Conservation (phyloP, 768 basidiomycete species). For the Tylopilus vinaceipallidus region DNA sequence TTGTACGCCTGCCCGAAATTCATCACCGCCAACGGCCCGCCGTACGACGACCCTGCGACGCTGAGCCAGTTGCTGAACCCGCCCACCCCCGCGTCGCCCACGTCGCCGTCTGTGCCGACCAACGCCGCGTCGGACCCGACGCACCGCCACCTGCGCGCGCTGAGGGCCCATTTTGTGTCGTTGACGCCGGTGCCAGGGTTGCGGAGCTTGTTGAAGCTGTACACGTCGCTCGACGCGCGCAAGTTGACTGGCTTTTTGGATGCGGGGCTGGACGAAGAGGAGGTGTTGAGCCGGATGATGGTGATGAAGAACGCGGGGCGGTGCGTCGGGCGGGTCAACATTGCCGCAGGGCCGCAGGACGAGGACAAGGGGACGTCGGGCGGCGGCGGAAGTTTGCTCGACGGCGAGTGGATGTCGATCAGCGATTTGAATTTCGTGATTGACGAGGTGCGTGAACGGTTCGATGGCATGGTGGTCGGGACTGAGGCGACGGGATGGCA, state of each 20-base stretch:
- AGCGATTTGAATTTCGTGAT: conserved; percentile 97
- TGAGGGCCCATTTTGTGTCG: conserved; percentile 78
- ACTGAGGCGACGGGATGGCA: not conserved
- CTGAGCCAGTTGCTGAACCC: conserved; percentile 50
- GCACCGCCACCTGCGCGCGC: conserved; percentile 79
- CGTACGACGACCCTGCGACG: conserved; percentile 76
- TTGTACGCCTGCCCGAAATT: conserved; percentile 95
- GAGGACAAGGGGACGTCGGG: conserved; percentile 24
- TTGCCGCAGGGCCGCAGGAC: conserved; percentile 42
- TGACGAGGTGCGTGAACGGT: conserved; percentile 65
- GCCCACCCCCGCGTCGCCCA: conserved; percentile 35
- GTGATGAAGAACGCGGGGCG: conserved; percentile 87
- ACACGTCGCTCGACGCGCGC: conserved; percentile 87
- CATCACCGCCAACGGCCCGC: conserved; percentile 91
- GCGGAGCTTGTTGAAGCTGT: conserved; percentile 90
- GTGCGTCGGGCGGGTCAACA: conserved; percentile 50
- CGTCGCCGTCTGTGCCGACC: conserved; percentile 21
- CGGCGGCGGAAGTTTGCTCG: conserved; percentile 56
- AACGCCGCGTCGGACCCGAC: conserved; percentile 56
- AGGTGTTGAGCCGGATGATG: conserved; percentile 96
- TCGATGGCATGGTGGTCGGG: not conserved
- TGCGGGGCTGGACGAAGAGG: conserved; percentile 74
- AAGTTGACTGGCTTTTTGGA: conserved; percentile 93
- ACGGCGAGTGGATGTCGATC: conserved; percentile 83
- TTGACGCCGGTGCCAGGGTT: conserved; percentile 80